phyloP scores from a whole-genome alignment of 2,329 filamentous ascomycete species.

The Hymenoscyphus linearis region DNA sequence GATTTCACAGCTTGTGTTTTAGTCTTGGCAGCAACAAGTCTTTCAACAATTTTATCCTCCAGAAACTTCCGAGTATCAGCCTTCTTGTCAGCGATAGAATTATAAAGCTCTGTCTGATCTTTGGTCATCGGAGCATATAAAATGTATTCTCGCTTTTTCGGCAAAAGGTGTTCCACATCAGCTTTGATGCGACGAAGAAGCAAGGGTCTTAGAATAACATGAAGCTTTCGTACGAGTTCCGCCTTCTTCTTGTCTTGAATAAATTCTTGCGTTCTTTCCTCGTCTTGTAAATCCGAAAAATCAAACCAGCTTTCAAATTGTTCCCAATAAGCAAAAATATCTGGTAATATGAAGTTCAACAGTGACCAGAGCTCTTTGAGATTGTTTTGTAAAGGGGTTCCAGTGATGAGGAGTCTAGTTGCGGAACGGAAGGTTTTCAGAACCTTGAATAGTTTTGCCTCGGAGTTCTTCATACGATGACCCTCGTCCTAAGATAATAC shows the following conservation, averaged over 20 bases:
- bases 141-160: constrained; percentile 94
- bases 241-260: constrained; percentile 73
- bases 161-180: constrained; percentile 86
- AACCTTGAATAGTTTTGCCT: constrained; percentile 85
- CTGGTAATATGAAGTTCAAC: constrained; percentile 86
- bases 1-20: constrained; percentile 37
- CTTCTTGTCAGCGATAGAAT: constrained; percentile 52
- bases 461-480: constrained; percentile 94
- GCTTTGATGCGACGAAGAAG: constrained; percentile 84
- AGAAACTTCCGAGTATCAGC: constrained; percentile 67
- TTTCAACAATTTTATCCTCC: constrained; percentile 70
- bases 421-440: constrained; percentile 84
- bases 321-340: constrained; percentile 88
- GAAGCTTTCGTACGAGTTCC: constrained; percentile 79
- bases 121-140: constrained; percentile 87
- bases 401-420: constrained; percentile 86
- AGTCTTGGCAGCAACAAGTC: constrained; percentile 45
- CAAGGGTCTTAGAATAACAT: constrained; percentile 88
- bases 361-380: constrained; percentile 92
- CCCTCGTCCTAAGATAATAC: constrained; percentile 67
- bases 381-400: constrained; percentile 93
- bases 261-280: constrained; percentile 71
- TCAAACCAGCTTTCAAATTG: constrained; percentile 97
- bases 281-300: constrained; percentile 86
- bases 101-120: constrained; percentile 88